phyloP scores from a whole-genome alignment of 169 alveolate species.

The Eimeria nieschulzi region DNA sequence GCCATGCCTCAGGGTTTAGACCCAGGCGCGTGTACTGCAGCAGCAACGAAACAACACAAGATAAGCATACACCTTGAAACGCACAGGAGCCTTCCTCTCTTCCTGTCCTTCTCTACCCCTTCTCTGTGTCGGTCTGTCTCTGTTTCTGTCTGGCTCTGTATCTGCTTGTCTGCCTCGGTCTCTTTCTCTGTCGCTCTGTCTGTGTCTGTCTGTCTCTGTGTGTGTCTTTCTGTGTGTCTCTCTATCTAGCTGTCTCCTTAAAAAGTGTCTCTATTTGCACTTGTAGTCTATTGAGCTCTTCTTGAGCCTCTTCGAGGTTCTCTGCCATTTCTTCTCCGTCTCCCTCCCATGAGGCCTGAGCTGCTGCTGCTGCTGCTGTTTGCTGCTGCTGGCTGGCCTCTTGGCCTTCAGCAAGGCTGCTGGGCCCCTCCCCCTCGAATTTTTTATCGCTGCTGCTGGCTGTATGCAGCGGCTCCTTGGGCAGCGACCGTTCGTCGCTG shows the following conservation, averaged over 20 bases:
- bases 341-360: background rate
- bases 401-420: too few species aligned
- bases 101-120: too few species aligned
- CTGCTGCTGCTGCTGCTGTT: background rate
- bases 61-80: background rate
- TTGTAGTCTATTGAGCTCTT: conserved; percentile 13
- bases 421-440: too few species aligned
- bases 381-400: background rate
- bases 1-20: conserved; percentile 7
- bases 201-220: too few species aligned
- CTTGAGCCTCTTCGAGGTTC: conserved; percentile 50
- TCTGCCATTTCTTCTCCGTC: conserved; percentile 8
- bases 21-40: conserved; percentile 65
- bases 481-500: too few species aligned
- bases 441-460: too few species aligned
- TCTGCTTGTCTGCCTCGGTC: too few species aligned
- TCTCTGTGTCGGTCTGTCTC: too few species aligned
- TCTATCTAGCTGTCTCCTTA: background rate
- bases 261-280: background rate
- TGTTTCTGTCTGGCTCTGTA: too few species aligned
- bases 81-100: background rate
- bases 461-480: too few species aligned
- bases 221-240: background rate
- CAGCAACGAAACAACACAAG: background rate
- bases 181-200: too few species aligned